A percentile compares a stretch with the other conserved stretches of the same genome.
phyloP scores from a whole-genome alignment of 768 basidiomycete species.

The Kwoniella sp. region DNA sequence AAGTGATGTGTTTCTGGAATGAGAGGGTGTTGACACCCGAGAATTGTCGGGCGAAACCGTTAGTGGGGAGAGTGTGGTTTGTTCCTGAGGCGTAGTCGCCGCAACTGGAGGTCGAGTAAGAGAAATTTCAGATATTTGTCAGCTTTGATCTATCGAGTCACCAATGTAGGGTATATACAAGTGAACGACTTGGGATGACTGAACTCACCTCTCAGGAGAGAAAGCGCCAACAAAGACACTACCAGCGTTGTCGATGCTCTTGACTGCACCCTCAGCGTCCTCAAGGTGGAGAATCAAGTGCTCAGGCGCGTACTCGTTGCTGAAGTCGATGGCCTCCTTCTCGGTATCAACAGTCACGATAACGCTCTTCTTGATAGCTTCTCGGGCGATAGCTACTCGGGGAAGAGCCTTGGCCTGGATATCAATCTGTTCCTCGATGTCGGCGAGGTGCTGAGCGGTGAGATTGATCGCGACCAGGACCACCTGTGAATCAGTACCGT shows the following conservation, averaged over 20 bases:
- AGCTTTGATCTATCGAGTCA: background rate
- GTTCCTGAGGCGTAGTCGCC: constrained; percentile 99
- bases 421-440: constrained; percentile 83
- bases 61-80: constrained; percentile 90
- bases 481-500: constrained; percentile 97
- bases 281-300: constrained; percentile 90
- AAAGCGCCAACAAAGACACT: constrained; percentile 94
- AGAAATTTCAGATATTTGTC: background rate
- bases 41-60: constrained; percentile 93
- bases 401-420: constrained; percentile 80
- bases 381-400: constrained; percentile 83
- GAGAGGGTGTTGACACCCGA: constrained; percentile 95
- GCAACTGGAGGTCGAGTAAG: constrained; percentile 65
- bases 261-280: constrained; percentile 67
- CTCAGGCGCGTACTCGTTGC: constrained; percentile 97
- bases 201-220: constrained; percentile 83
- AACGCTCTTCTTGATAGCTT: constrained; percentile 85
- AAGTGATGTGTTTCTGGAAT: constrained; percentile 99
- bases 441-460: constrained; percentile 62
- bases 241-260: constrained; percentile 82
- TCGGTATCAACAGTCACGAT: constrained; percentile 72
- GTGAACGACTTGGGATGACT: background rate
- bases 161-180: background rate
- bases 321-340: constrained; percentile 80
- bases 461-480: constrained; percentile 83